Percentiles rank a stretch among this genome's conserved stretches.
Evolutionary conservation across 495 filamentous ascomycete genomes (phyloP).

Genomic region (Glarea lozoyensis): DNA sequence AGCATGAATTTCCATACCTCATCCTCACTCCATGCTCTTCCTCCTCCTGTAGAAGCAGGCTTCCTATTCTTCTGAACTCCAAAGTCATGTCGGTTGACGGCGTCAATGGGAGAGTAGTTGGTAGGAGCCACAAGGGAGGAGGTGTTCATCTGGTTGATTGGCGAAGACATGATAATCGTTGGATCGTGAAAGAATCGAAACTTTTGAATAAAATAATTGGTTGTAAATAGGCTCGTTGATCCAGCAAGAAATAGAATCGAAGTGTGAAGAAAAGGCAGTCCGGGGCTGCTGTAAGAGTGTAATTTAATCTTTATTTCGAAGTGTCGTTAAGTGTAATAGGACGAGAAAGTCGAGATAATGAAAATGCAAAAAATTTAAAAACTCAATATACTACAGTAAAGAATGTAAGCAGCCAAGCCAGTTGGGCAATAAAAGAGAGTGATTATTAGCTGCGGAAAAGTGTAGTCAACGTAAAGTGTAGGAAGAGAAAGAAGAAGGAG

Average conservation of each 20-base stretch:
- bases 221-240: constrained; percentile 13
- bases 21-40: constrained; percentile 69
- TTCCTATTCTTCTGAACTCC: constrained; percentile 53
- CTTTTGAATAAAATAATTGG: constrained; percentile 11
- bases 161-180: constrained; percentile 23
- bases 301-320: constrained; percentile 10
- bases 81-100: constrained; percentile 41
- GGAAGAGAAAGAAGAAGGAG: constrained; percentile 28
- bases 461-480: constrained; percentile 21
- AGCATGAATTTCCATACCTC: constrained; percentile 43
- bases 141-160: constrained; percentile 37
- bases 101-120: constrained; percentile 30
- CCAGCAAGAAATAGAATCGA: constrained; percentile 21
- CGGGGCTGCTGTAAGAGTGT: constrained; percentile 17
- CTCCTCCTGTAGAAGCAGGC: constrained; percentile 57
- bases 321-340: not conserved
- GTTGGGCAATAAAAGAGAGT: constrained; percentile 48
- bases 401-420: constrained; percentile 49
- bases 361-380: constrained; percentile 26
- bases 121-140: constrained; percentile 29
- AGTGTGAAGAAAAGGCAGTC: constrained; percentile 15
- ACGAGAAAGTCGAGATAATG: constrained; percentile 5
- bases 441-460: constrained; percentile 39
- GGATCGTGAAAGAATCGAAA: constrained; percentile 13
- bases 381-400: constrained; percentile 37